Base-by-base conservation (phyloP, 805 yeast genomes). In the Kodamaea kaohsiungensis region DNA sequence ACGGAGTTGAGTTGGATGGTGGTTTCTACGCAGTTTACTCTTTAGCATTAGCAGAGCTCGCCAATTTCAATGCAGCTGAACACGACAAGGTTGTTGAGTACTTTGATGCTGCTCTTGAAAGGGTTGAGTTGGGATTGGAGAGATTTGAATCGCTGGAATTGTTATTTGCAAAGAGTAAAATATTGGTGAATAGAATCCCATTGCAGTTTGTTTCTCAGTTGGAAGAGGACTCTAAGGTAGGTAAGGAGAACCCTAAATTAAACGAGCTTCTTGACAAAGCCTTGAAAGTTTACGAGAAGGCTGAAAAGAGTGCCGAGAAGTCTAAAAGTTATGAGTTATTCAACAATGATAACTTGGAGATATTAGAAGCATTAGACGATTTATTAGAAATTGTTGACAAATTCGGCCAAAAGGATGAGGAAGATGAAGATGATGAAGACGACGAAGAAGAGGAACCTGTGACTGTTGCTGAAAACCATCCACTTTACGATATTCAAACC, bases 11-110 rank as follows among this genome's bases (percentile, higher is more conserved):
- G 61, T 65, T 55, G 25, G 77, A 80, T 25, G 82, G 81, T 37
- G 76, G 74, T 45, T 89, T 91, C 66, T 87, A 89, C 64, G 74
- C 87, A 4, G 82, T 88, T 30, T 93, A 91, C 68, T 92, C 91
- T 0, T 71, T 84, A 46, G 86, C 96, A 0, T 71, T 89, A 43
- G 77, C 84, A 40, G 90, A 86, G 55, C 71, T 88, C 58, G 83
- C 89, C 1, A 74, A 76, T 37, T 87, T 83, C 69, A 78, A 82
- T 58, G 69, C 75, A 9, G 79, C 69, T n/a, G 78, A 73, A 13
- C 74, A 70, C 7, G 67, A 69, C n/a, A 61, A 70, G 27, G 78
- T 87, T 7, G 66, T 70, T 9, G 88, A 83, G 48, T 89, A 77
- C 65, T 84, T 89, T 51, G 81, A 81, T 10, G 89, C 88, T 40